Evolutionary conservation across 768 basidiomycete genomes (phyloP), one percentile per base, ranked within the genome.

Genomic region (Coprinopsis marcescibilis): DNA sequence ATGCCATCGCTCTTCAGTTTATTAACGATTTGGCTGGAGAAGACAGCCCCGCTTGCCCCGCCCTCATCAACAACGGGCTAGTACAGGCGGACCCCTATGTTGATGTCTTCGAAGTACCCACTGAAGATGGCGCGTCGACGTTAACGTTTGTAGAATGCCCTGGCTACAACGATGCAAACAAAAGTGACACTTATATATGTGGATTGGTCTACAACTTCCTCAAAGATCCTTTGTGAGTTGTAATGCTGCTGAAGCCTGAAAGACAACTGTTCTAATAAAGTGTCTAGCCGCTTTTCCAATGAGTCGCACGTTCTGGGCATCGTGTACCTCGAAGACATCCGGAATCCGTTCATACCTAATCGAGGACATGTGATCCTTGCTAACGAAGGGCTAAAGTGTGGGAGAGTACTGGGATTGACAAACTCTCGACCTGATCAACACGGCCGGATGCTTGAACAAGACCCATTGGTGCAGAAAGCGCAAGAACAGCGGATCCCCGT

Each of bases 341-440:
- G 10, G 8, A 8, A 32, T n/a, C 30, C 30, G 8, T 32, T 32
- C 30, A 8, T 8, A 8, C 30, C 30, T 32, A n/a, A 8, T 8
- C 30, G n/a, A n/a, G 8, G 30, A n/a, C 30, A 32, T 32, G 8
- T n/a, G 10, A 32, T 32, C 30, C 30, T 32, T n/a, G n/a, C 49
- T 3, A 27, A 40, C 25, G 41, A 26, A 19, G 34, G 49, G 17
- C 41, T 33, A 26, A 33, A 24, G 25, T 50, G 45, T 35, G 43
- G 43, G 2, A 32, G n/a, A n/a, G 10, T 38, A 7, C 36, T 38
- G n/a, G 19, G 17, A 10, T 15, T 24, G 13, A 24, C 41, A 5
- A 10, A 17, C 26, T 26, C 4, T 14, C n/a, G n/a, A n/a, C n/a
- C n/a, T n/a, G n/a, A n/a, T n/a, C n/a, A n/a, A n/a, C n/a, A n/a